Base-by-base conservation (phyloP, 306 rosid species). In the Pachyrhizus erosus region DNA sequence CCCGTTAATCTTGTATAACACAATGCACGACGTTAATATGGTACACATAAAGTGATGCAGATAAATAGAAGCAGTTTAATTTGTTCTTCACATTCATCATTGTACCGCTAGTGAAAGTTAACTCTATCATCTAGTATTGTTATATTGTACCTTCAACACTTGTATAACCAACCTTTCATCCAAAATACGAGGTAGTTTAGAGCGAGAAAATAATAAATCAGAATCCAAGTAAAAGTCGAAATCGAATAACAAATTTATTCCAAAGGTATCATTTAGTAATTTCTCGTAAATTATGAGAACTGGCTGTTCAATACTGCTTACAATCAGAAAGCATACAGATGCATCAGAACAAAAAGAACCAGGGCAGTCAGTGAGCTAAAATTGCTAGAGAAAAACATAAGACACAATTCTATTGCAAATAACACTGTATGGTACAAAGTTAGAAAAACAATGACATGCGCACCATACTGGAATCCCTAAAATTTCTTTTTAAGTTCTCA, bases 381-480 rank as follows among this genome's bases (percentile, higher is more conserved):
- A 70, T 31, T 62, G 83, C 70, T 75, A 79, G 64, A 83, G 80
- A 80, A 61, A 82, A 46, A 45, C 21, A 31, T 26, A 80, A 67
- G 71, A 82, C 48, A 64, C 42, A 57, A 72, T 69, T 78, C 77
- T 39, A 70, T 60, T 60, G 73, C 51, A 70, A 37, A 87, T 71
- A 29, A 43, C 80, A 83, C 70, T 76, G 79, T 51, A 84, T 68
- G 87, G 85, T 72, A 76, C 75, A 76, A 40, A 76, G 87, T 83
- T 55, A 83, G 85, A 33, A 80, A 60, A 80, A 80, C 75, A 72
- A 77, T 76, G 81, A 80, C 69, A 80, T 17, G 62, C 43, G 51
- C 60, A 77, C 82, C 84, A 81, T 21, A 65, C 86, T 80, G 68
- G 73, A 83, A 88, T 82, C 77, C 87, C 89, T 76, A 87, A 79